Percentiles rank a stretch among this genome's conserved stretches.
Evolutionary conservation across 768 basidiomycete genomes (phyloP).

Genomic region (Trametopsis cervina): DNA sequence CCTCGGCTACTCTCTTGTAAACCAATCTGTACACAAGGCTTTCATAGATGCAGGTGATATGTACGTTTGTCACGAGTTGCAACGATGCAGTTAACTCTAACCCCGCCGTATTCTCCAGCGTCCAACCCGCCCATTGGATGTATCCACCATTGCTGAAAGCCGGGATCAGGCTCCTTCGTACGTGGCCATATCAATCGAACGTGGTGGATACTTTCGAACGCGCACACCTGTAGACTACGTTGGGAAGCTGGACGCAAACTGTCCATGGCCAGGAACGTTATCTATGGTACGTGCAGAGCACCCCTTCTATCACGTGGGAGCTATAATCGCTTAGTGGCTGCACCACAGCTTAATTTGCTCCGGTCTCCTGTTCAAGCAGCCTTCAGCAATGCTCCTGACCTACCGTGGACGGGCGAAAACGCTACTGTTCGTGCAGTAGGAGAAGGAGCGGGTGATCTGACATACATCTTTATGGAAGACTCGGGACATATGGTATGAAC

Average conservation of each 20-base stretch:
- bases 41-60: constrained; percentile 6
- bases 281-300: constrained; percentile 27
- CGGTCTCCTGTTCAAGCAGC: constrained; percentile 20
- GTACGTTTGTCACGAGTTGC: constrained; percentile 1
- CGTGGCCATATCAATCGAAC: not conserved
- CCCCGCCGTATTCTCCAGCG: not conserved
- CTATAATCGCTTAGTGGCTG: not conserved
- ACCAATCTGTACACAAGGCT: not conserved
- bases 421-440: constrained; percentile 24
- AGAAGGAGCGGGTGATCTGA: constrained; percentile 29
- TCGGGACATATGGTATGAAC: constrained; percentile 28
- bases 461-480: constrained; percentile 24
- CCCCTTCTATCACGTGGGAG: constrained; percentile 1
- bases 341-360: constrained; percentile 20
- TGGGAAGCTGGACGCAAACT: constrained; percentile 9
- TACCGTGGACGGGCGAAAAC: constrained; percentile 22
- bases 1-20: constrained; percentile 4
- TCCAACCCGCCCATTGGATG: constrained; percentile 1
- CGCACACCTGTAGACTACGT: constrained; percentile 5
- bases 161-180: constrained; percentile 5
- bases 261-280: constrained; percentile 20
- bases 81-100: not conserved
- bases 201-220: not conserved
- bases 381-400: constrained; percentile 22
- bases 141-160: constrained; percentile 5